phyloP scores from a whole-genome alignment of 139 green algal species.

The Penium margaritaceum region DNA sequence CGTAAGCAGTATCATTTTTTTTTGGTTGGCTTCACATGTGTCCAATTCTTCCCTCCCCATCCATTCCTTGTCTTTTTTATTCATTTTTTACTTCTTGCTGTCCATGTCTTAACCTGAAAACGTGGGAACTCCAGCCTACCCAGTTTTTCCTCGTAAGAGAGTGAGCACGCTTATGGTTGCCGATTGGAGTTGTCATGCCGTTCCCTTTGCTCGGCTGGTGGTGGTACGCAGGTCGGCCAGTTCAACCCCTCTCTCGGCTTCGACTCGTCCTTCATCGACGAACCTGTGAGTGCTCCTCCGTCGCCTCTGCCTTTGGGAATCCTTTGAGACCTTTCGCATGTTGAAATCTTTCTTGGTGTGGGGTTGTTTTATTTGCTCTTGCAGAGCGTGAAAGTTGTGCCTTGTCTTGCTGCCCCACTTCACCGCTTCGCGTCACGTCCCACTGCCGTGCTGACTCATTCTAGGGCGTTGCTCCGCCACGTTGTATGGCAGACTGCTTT shows the following conservation, averaged over 20 bases:
- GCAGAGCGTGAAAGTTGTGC: neutral
- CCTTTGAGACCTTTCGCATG: no score
- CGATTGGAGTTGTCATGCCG: neutral
- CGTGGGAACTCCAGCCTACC: neutral
- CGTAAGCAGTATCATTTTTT: neutral
- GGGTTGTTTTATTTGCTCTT: neutral
- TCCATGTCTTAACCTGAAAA: neutral
- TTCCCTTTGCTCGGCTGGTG: neutral
- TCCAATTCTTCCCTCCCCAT: neutral
- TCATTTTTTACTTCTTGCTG: neutral
- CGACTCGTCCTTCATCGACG: slow-evolving; percentile 73
- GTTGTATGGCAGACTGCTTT: neutral
- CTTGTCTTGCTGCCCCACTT: neutral
- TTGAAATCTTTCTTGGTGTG: no score
- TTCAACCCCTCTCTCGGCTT: slow-evolving; percentile 53
- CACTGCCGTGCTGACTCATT: neutral
- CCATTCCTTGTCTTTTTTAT: neutral
- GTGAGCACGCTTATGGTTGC: neutral
- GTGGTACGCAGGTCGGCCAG: slow-evolving; percentile 14
- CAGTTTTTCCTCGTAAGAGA: neutral
- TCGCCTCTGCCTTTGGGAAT: neutral
- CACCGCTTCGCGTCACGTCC: neutral
- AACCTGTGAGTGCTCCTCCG: slow-evolving; percentile 56
- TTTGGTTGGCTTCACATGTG: neutral
- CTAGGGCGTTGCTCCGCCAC: neutral